These are phyloP conservation scores for Kodamaea ohmeri DNA, from an alignment of 1,139 yeast genomes.

Conservation along the genomic window DNA sequence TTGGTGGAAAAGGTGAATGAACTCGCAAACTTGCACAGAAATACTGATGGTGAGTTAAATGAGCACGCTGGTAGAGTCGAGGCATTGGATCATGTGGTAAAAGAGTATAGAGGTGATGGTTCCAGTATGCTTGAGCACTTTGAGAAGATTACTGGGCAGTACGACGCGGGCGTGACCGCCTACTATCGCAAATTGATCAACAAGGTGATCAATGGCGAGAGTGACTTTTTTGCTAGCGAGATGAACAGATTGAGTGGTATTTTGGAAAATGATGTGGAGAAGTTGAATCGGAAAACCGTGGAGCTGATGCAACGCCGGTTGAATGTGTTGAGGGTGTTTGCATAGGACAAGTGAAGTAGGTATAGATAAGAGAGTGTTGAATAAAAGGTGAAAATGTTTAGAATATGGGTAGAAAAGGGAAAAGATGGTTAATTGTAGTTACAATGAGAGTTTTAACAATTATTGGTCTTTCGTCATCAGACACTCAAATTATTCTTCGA, in stretches of 20 bases:
- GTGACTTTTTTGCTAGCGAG: constrained; percentile 50
- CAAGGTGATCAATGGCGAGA: constrained; percentile 48
- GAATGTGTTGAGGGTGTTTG: constrained; percentile 45
- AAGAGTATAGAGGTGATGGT: constrained; percentile 16
- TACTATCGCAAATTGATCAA: constrained; percentile 54
- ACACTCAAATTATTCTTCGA: too few species aligned
- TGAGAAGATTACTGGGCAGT: constrained; percentile 7
- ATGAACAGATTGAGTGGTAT: constrained; percentile 48
- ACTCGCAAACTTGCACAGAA: constrained; percentile 52
- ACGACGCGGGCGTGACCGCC: constrained; percentile 13
- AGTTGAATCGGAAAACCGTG: constrained; percentile 30
- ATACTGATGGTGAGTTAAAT: constrained; percentile 46
- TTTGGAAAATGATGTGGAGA: constrained; percentile 35
- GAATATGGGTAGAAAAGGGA: too few species aligned
- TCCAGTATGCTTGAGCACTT: constrained; percentile 17
- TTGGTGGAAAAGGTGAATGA: constrained; percentile 52
- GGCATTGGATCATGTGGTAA: constrained; percentile 37
- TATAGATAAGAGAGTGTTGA: background rate
- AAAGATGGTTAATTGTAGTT: too few species aligned
- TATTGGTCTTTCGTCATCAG: too few species aligned
- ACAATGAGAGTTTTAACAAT: too few species aligned
- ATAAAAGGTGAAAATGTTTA: too few species aligned
- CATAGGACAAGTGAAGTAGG: constrained; percentile 6
- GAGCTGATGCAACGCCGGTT: constrained; percentile 49
- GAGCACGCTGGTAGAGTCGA: constrained; percentile 54